These are phyloP conservation scores for Marasmius sp. DNA, from an alignment of 1,284 basidiomycete genomes.

Conservation along the genomic window DNA sequence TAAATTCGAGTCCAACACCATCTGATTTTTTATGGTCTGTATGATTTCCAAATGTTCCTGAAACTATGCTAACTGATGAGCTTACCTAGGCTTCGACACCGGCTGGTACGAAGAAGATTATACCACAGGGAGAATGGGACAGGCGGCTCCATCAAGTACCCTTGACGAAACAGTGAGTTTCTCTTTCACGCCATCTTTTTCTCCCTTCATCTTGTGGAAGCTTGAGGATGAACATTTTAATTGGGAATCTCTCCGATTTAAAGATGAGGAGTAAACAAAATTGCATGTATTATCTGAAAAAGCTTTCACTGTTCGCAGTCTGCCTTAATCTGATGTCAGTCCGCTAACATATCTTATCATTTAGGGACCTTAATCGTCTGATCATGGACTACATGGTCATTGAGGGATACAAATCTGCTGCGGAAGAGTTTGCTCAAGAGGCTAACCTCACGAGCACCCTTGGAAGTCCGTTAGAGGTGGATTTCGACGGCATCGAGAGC, in stretches of 20 bases:
- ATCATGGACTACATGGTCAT: conserved; percentile 98
- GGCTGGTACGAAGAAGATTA: conserved; percentile 48
- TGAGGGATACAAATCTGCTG: conserved; percentile 95
- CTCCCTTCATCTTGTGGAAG: conserved; percentile 11
- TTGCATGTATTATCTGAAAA: conserved; percentile 84
- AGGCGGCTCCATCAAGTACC: conserved; percentile 70
- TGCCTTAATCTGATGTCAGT: conserved; percentile 32
- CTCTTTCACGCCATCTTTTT: conserved; percentile 6
- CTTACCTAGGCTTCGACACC: conserved; percentile 22
- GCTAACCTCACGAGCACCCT: conserved; percentile 62
- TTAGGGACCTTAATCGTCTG: conserved; percentile 89
- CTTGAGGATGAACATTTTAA: conserved; percentile 57
- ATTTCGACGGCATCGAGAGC: conserved; percentile 90
- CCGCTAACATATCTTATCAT: conserved; percentile 24
- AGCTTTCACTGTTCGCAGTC: conserved; percentile 13
- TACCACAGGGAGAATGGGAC: conserved; percentile 76
- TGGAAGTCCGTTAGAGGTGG: conserved; percentile 47
- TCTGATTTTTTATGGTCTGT: conserved; percentile 16
- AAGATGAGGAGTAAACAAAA: conserved; percentile 55
- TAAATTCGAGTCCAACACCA: background rate
- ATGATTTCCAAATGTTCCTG: conserved; percentile 1
- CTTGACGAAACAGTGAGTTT: conserved; percentile 75
- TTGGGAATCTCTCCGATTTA: conserved; percentile 89
- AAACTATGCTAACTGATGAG: background rate
- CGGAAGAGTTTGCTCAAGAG: conserved; percentile 91